These are phyloP conservation scores for Epichloe sp. DNA, from an alignment of 2,329 filamentous ascomycete genomes.

Conservation along the genomic window DNA sequence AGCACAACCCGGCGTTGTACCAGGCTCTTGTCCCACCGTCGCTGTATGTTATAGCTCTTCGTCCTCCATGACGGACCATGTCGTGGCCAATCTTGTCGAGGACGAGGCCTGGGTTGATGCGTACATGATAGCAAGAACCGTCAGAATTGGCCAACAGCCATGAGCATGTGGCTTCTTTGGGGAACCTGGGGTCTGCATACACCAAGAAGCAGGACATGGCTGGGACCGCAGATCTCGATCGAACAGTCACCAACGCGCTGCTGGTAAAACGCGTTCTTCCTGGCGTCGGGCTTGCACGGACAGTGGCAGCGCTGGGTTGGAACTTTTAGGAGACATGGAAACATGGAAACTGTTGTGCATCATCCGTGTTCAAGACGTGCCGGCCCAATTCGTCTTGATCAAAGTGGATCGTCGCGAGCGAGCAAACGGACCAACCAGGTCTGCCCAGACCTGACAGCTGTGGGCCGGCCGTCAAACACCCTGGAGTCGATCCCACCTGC, in stretches of 20 bases:
- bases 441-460: background rate
- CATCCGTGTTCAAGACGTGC: no score
- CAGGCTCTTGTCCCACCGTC: constrained; percentile 17
- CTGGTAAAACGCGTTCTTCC: constrained; percentile 21
- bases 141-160: constrained; percentile 26
- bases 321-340: no score
- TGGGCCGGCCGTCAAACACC: background rate
- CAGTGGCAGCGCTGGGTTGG: no score
- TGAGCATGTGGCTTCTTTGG: constrained; percentile 31
- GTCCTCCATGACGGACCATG: constrained; percentile 29
- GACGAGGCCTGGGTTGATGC: constrained; percentile 28
- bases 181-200: constrained; percentile 21
- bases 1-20: constrained; percentile 27
- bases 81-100: constrained; percentile 27
- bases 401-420: no score
- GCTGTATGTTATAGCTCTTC: constrained; percentile 5
- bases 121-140: constrained; percentile 31
- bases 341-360: no score
- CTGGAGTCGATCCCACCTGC: no score
- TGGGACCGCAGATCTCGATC: constrained; percentile 12
- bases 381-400: no score
- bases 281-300: constrained; percentile 20
- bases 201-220: background rate
- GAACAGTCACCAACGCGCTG: constrained; percentile 15
- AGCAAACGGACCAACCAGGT: no score